These are phyloP conservation scores for Prototheca cutis DNA, from an alignment of 163 green algal species.

Conservation along the genomic window DNA sequence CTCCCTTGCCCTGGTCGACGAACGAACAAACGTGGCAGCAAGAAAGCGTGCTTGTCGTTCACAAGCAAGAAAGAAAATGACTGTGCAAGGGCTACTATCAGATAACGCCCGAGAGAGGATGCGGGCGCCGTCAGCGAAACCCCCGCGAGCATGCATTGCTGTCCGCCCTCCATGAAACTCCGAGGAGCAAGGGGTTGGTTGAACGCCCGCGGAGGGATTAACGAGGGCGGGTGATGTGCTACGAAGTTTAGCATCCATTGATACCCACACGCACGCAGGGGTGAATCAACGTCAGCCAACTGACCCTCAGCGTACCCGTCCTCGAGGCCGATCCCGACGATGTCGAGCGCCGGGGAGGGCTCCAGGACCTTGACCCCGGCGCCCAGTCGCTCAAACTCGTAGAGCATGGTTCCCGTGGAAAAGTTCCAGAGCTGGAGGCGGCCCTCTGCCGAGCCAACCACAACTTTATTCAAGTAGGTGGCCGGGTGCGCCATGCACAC, in stretches of 20 bases:
- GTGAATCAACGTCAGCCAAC: too few relatives aligned
- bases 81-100: slow-evolving; percentile 51
- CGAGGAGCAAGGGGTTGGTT: slow-evolving; percentile 8
- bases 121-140: slow-evolving; percentile 49
- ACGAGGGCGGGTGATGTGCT: slow-evolving; percentile 30
- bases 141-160: slow-evolving; percentile 22
- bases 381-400: slow-evolving; percentile 44
- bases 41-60: not conserved
- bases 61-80: not conserved
- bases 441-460: slow-evolving; percentile 64
- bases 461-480: slow-evolving; percentile 97
- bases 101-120: slow-evolving; percentile 36
- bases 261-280: not conserved
- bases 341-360: slow-evolving; percentile 77
- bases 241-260: too few relatives aligned
- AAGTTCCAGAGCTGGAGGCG: slow-evolving; percentile 86
- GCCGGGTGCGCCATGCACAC: slow-evolving; percentile 84
- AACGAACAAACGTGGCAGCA: not conserved
- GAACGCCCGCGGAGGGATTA: slow-evolving; percentile 41
- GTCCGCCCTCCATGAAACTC: slow-evolving; percentile 47
- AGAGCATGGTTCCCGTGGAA: slow-evolving; percentile 45
- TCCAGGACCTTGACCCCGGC: slow-evolving; percentile 48
- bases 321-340: slow-evolving; percentile 76
- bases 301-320: slow-evolving; percentile 68
- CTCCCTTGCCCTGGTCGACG: too few relatives aligned